Evolutionary conservation across 441 rosid genomes (phyloP), one percentile per base, ranked within the genome.

Genomic region (Melastoma candidum): DNA sequence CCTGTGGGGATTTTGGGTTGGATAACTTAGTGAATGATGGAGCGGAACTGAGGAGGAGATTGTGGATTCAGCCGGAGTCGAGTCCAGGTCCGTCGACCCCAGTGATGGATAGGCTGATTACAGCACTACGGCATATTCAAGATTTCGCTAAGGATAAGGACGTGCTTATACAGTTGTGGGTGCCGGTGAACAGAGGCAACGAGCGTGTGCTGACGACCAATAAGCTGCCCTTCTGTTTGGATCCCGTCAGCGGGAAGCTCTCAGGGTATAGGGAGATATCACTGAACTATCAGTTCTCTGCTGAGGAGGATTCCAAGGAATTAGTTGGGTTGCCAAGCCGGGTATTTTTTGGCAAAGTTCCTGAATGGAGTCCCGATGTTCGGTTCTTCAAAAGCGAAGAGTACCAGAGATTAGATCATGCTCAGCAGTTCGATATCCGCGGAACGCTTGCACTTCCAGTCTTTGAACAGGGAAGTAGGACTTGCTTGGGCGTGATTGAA

Each of bases 351-450:
- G 78, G 77, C 51, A 82, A 79, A 72, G 77, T 83, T 64, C 96
- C 96, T 39, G 98, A 92, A 71, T 92, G 96, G 95, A 87, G 89
- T 53, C 98, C 96, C 39, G 96, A 92, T 78, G 96, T 85, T 63
- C 74, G 84, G 45, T 92, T 85, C 75, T 85, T 85, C 58, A 76
- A 67, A 72, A 83, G 87, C n/a, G 95, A 87, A 6, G 98, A 92
- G 64, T 92, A 87, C 68, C 80, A 67, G 0, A 75, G 96, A 49
- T 74, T 87, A 12, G 60, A 52, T 44, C 76, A 92, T 49, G 98
- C 98, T 39, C 94, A 80, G 58, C 73, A 65, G 64, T 76, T 69
- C 5, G 90, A 74, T 70, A 90, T 92, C 7, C 76, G n/a, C 7
- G 98, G 98, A 45, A 79, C 90, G 1, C 73, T 87, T 26, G 98